phyloP scores from a whole-genome alignment of 2,329 filamentous ascomycete genomes.

The Botrytis pseudocinerea region DNA sequence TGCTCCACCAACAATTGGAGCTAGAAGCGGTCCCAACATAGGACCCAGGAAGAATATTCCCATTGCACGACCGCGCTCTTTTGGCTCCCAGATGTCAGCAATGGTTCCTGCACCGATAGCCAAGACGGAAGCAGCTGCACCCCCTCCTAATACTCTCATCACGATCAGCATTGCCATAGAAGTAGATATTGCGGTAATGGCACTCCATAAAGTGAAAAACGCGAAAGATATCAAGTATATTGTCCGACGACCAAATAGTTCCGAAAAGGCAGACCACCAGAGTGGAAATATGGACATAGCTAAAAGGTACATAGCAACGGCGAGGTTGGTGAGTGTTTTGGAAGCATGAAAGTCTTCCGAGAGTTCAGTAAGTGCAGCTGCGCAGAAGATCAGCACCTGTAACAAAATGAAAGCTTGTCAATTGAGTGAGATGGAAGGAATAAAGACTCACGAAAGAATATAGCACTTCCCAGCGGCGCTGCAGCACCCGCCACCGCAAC shows the following conservation, averaged over 20 bases:
- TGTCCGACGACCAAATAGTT: slow-evolving; percentile 69
- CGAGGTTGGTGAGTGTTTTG: slow-evolving; percentile 69
- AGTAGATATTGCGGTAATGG: slow-evolving; percentile 66
- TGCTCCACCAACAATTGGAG: slow-evolving; percentile 74
- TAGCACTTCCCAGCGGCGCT: slow-evolving; percentile 80
- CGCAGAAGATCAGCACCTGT: background rate
- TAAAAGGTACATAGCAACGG: slow-evolving; percentile 79
- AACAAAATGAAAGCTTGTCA: background rate
- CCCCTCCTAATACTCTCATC: slow-evolving; percentile 72
- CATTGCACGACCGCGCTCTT: slow-evolving; percentile 77
- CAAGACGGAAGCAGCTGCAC: slow-evolving; percentile 77
- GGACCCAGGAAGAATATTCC: slow-evolving; percentile 80
- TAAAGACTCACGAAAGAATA: slow-evolving; percentile 71
- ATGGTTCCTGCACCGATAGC: slow-evolving; percentile 83
- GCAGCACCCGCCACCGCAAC: slow-evolving; percentile 75
- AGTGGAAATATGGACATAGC: slow-evolving; percentile 81
- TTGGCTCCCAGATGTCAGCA: slow-evolving; percentile 75
- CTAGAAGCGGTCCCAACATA: slow-evolving; percentile 70
- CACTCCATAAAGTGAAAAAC: slow-evolving; percentile 70
- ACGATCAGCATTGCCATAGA: slow-evolving; percentile 76
- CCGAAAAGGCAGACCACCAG: slow-evolving; percentile 80
- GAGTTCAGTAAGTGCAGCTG: slow-evolving; percentile 69
- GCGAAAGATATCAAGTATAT: slow-evolving; percentile 76
- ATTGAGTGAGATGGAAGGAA: background rate
- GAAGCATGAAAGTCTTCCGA: slow-evolving; percentile 61